A percentile compares a stretch with the other conserved stretches of the same genome.
These are phyloP conservation scores for Penicillium capsulatum DNA, from an alignment of 2,329 filamentous ascomycete species.

Conservation along the genomic window DNA sequence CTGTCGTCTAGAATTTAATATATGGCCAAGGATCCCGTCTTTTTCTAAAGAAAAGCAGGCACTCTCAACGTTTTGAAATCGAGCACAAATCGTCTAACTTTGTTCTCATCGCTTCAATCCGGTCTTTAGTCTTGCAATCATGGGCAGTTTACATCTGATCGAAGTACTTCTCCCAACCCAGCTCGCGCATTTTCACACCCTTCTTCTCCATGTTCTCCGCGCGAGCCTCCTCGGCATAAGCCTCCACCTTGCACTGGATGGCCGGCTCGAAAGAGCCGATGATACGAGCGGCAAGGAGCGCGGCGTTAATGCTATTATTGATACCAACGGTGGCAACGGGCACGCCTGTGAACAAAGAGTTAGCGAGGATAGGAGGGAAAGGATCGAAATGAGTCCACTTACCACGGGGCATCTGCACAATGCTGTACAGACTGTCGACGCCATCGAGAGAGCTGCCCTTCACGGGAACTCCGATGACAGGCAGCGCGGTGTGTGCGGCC, in stretches of 20 bases:
- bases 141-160: conserved; percentile 37
- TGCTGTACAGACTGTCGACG: conserved; percentile 65
- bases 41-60: too few species aligned
- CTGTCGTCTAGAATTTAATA: conserved; percentile 20
- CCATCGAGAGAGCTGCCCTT: conserved; percentile 70
- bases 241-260: conserved; percentile 42
- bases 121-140: conserved; percentile 5
- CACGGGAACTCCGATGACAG: conserved; percentile 73
- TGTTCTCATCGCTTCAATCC: too few species aligned
- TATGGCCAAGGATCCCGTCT: too few species aligned
- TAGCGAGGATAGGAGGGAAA: conserved; percentile 5
- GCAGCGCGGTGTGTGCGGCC: conserved; percentile 64
- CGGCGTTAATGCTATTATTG: conserved; percentile 76
- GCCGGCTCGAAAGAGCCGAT: conserved; percentile 51
- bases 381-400: conserved; percentile 24
- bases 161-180: conserved; percentile 45
- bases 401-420: conserved; percentile 70
- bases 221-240: conserved; percentile 41
- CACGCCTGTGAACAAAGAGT: conserved; percentile 57
- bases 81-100: not conserved
- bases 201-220: conserved; percentile 43
- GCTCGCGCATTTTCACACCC: conserved; percentile 40
- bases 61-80: not conserved
- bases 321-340: conserved; percentile 74
- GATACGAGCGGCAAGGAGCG: conserved; percentile 65